Conservation (phyloP, 345 rosid genomes). For the Lumnitzera racemosa region DNA sequence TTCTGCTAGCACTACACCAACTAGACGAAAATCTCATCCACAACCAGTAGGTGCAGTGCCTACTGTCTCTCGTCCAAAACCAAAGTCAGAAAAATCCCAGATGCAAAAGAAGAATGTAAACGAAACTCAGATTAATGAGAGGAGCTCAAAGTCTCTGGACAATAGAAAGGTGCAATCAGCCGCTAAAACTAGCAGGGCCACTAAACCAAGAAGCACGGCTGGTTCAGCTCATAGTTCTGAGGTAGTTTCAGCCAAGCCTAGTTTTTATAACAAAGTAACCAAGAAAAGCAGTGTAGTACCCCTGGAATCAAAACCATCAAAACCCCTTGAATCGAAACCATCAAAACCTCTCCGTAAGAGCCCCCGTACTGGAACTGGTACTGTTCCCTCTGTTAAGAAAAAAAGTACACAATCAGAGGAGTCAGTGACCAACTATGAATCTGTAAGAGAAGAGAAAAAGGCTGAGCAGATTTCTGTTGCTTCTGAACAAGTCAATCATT, state of each 20-base stretch:
- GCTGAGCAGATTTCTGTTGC: conserved; percentile 20
- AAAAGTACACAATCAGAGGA: conserved; percentile 20
- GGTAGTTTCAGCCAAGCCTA: conserved; percentile 31
- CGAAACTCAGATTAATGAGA: conserved; percentile 13
- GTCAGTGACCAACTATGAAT: conserved; percentile 18
- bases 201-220: conserved; percentile 23
- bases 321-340: conserved; percentile 50
- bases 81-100: conserved; percentile 35
- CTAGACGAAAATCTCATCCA: conserved; percentile 31
- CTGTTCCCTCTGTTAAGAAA: conserved; percentile 19
- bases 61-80: conserved; percentile 24
- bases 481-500: conserved; percentile 18
- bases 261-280: conserved; percentile 40
- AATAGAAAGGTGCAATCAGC: conserved; percentile 28
- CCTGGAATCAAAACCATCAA: conserved; percentile 48
- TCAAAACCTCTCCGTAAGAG: conserved; percentile 49
- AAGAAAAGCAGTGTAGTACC: conserved; percentile 59
- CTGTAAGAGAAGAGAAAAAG: conserved; percentile 19
- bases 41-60: conserved; percentile 18
- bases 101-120: conserved; percentile 21
- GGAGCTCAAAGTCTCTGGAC: conserved; percentile 19
- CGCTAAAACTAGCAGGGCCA: conserved; percentile 24
- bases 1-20: conserved; percentile 30
- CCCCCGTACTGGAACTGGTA: conserved; percentile 23
- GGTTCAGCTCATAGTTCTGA: conserved; percentile 25